These are phyloP conservation scores for Neltuma alba DNA, from an alignment of 306 rosid species.

Conservation along the genomic window DNA sequence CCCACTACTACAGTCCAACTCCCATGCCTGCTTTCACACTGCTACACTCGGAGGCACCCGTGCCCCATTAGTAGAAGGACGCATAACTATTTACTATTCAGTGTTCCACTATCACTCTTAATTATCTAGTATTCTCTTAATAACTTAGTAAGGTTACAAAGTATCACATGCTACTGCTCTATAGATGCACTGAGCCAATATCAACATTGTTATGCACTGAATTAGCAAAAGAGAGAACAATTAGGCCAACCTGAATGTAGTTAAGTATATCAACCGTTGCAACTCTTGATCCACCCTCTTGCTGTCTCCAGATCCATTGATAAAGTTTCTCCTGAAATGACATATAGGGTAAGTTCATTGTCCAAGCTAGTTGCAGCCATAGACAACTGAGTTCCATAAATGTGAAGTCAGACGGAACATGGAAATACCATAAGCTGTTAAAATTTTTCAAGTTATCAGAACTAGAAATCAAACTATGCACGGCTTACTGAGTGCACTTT, in stretches of 20 bases:
- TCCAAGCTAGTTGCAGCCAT: conserved; percentile 6
- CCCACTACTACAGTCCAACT: conserved; percentile 1
- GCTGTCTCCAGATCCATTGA: conserved; percentile 80
- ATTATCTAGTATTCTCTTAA: not conserved
- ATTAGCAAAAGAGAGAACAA: conserved; percentile 5
- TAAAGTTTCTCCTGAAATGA: conserved; percentile 70
- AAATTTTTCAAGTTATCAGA: conserved; percentile 9
- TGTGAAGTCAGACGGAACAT: not conserved
- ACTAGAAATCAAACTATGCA: conserved; percentile 10
- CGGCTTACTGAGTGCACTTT: not conserved
- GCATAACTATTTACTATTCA: not conserved
- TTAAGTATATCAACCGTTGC: conserved; percentile 57
- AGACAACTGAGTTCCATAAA: conserved; percentile 4
- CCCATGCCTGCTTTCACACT: not conserved
- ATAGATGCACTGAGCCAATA: not conserved
- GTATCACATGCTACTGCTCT: not conserved
- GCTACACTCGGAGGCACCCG: not conserved
- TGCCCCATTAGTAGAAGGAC: conserved; percentile 18
- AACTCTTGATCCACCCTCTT: conserved; percentile 79
- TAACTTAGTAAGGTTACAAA: not conserved
- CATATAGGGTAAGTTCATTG: not conserved
- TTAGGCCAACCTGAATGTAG: conserved; percentile 60
- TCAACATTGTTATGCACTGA: not conserved
- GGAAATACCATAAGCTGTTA: conserved; percentile 9
- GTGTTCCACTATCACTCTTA: not conserved